phyloP scores from a whole-genome alignment of 352 stramenopile genomes.

The Globisporangium okanoganense region DNA sequence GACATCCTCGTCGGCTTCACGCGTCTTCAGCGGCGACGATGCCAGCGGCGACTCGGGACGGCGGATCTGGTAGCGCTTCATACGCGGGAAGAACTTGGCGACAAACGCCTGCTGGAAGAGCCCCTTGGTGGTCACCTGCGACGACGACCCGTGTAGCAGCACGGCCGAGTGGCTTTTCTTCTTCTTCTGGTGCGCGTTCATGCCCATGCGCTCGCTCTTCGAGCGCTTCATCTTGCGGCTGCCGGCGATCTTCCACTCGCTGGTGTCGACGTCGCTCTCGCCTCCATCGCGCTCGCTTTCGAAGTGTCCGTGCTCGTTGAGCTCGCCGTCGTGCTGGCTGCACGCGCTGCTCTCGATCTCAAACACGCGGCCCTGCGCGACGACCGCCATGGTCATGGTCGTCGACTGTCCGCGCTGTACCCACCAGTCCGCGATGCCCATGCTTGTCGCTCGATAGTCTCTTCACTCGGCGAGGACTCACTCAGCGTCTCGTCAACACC shows the following conservation, averaged over 20 bases:
- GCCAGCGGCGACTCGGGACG: slow-evolving; percentile 1
- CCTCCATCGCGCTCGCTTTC: not conserved
- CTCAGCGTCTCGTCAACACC: not conserved
- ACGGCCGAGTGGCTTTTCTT: slow-evolving; percentile 2
- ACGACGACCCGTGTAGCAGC: not conserved
- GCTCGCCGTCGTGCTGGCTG: not conserved
- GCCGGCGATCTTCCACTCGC: slow-evolving; percentile 1
- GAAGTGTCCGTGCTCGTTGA: too few species aligned
- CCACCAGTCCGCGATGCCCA: slow-evolving; percentile 18
- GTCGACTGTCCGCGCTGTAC: slow-evolving; percentile 2
- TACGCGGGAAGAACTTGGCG: slow-evolving; percentile 7
- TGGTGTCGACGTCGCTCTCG: not conserved
- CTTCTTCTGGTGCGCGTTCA: not conserved
- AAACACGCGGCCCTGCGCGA: slow-evolving; percentile 5
- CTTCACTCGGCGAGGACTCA: not conserved
- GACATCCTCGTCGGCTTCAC: not conserved
- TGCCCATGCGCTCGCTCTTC: slow-evolving; percentile 12
- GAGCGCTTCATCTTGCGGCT: slow-evolving; percentile 10
- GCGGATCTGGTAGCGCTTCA: slow-evolving; percentile 11
- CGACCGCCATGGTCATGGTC: not conserved
- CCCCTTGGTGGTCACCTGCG: slow-evolving; percentile 9
- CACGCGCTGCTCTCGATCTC: slow-evolving; percentile 8
- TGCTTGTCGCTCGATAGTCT: not conserved
- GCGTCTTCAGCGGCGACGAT: not conserved
- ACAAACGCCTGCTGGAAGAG: slow-evolving; percentile 15